Conservation (phyloP, 768 basidiomycete genomes). For the Kockovaella imperatae region DNA sequence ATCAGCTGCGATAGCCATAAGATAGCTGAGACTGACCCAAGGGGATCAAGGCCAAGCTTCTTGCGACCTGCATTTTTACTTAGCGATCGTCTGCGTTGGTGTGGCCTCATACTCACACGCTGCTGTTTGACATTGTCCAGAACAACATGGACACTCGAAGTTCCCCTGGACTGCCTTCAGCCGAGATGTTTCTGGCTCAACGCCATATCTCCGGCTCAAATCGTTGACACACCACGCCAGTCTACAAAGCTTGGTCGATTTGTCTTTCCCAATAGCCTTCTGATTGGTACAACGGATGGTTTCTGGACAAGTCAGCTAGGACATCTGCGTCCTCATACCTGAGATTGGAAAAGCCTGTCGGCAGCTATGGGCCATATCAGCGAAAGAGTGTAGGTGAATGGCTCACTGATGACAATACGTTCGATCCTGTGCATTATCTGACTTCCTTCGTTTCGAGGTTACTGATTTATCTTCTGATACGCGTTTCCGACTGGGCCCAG, state of each 20-base stretch:
- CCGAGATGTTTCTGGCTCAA: constrained; percentile 1
- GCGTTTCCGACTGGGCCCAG: too few species aligned
- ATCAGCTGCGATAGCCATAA: background rate
- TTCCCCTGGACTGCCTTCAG: background rate
- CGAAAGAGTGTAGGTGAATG: background rate
- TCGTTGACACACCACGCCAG: constrained; percentile 16
- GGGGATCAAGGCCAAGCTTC: constrained; percentile 15
- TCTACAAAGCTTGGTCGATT: constrained; percentile 8
- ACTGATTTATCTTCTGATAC: too few species aligned
- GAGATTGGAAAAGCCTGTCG: background rate
- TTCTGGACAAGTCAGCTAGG: too few species aligned
- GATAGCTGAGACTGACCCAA: constrained; percentile 4
- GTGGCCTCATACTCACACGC: constrained; percentile 10
- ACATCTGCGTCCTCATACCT: constrained; percentile 3
- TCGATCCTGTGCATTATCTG: background rate
- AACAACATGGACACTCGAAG: constrained; percentile 19
- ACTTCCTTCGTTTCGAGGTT: too few species aligned
- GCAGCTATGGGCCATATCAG: background rate
- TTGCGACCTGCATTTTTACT: constrained; percentile 11
- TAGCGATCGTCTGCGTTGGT: background rate
- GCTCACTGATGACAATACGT: constrained; percentile 17
- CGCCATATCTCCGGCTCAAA: constrained; percentile 11
- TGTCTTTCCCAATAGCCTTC: background rate
- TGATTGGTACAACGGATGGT: constrained; percentile 12
- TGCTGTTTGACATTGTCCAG: constrained; percentile 14